Conservation (phyloP, 257 asterid species). For the Paraleonurus japonicus region DNA sequence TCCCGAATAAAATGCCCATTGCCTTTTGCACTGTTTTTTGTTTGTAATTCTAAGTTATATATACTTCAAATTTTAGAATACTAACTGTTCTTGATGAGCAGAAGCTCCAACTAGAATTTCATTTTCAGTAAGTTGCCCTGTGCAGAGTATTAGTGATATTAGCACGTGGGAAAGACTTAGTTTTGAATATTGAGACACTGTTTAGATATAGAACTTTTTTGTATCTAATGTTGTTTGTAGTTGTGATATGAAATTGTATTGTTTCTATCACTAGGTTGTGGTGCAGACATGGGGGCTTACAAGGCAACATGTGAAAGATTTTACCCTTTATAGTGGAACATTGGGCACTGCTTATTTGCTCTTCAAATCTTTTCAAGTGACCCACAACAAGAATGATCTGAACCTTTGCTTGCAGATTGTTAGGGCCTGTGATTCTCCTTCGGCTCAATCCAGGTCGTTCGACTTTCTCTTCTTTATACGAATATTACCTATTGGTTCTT, state of each 20-base stretch:
- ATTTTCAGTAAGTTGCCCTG: not conserved
- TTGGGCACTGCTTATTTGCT: conserved; percentile 73
- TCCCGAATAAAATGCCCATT: not conserved
- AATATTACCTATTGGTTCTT: not conserved
- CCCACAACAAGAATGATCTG: conserved; percentile 57
- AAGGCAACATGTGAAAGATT: conserved; percentile 47
- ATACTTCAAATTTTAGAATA: not conserved
- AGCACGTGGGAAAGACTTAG: not conserved
- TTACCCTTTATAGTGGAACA: conserved; percentile 52
- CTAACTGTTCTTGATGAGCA: not conserved
- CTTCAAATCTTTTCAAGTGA: conserved; percentile 53
- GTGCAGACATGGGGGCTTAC: conserved; percentile 64
- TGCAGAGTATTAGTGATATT: not conserved
- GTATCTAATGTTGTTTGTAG: not conserved
- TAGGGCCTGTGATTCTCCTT: conserved; percentile 62
- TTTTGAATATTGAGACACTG: not conserved
- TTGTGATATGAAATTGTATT: not conserved
- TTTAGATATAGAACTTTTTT: not conserved
- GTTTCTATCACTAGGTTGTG: conserved; percentile 37
- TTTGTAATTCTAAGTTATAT: not conserved
- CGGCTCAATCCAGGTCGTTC: conserved; percentile 48
- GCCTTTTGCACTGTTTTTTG: not conserved
- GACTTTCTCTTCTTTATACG: not conserved
- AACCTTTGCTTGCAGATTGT: conserved; percentile 53
- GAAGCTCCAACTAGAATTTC: not conserved